These are phyloP conservation scores for barrel medic (Medicago truncatula) DNA, from an alignment of 306 rosid genomes.

Conservation along the genomic window DNA sequence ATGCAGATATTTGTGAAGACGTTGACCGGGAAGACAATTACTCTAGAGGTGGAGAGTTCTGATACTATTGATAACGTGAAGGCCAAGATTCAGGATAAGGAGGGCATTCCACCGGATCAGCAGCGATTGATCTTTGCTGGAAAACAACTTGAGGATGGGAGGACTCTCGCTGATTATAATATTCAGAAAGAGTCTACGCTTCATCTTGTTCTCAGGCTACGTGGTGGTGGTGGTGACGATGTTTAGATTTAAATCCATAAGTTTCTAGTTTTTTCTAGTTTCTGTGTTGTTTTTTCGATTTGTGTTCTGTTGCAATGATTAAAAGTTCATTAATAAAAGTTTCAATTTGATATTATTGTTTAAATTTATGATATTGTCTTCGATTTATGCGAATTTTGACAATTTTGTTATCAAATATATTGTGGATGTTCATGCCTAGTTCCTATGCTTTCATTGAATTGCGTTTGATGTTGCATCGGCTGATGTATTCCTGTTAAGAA, in stretches of 20 bases:
- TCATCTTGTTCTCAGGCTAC: slow-evolving; percentile 5
- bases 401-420: too few relatives aligned
- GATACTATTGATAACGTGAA: slow-evolving; percentile 17
- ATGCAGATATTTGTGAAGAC: background rate
- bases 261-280: background rate
- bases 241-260: background rate
- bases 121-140: slow-evolving; percentile 7
- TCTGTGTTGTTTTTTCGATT: background rate
- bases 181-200: slow-evolving; percentile 57
- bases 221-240: background rate
- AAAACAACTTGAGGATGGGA: slow-evolving; percentile 21
- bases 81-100: slow-evolving; percentile 19
- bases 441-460: too few relatives aligned
- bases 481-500: too few relatives aligned
- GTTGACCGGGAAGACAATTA: background rate
- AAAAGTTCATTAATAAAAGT: background rate
- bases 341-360: background rate
- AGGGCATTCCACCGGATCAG: slow-evolving; percentile 13
- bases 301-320: background rate
- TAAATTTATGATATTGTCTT: too few relatives aligned
- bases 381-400: too few relatives aligned
- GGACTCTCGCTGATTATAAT: slow-evolving; percentile 57
- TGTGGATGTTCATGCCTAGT: too few relatives aligned
- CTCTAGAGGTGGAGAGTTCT: too few relatives aligned
- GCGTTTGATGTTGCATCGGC: too few relatives aligned